Percentiles rank a stretch among this genome's conserved stretches.
Evolutionary conservation across 331 rosid species (phyloP).

Genomic region (Quercus lobata): DNA sequence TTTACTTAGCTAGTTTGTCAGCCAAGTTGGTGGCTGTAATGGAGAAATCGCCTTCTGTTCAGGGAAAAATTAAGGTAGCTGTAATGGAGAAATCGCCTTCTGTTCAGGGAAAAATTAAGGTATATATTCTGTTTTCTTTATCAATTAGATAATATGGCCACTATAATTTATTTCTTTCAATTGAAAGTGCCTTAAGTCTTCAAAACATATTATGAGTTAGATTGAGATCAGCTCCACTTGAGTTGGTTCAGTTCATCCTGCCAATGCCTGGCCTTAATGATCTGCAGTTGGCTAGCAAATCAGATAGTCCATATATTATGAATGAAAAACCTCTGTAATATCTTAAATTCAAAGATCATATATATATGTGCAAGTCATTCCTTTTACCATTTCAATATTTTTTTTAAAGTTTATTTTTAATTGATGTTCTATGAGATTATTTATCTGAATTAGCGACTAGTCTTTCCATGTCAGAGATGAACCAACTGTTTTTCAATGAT

Average conservation of each 20-base stretch:
- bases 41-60: conserved; percentile 41
- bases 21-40: conserved; percentile 65
- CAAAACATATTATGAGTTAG: background rate
- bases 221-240: background rate
- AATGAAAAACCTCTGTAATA: background rate
- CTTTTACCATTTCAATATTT: background rate
- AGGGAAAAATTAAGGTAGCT: conserved; percentile 77
- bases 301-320: background rate
- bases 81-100: conserved; percentile 41
- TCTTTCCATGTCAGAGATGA: background rate
- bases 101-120: conserved; percentile 82
- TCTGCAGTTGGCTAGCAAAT: background rate
- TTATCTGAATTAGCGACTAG: background rate
- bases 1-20: conserved; percentile 86
- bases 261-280: background rate
- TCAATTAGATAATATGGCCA: conserved; percentile 6
- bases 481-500: background rate
- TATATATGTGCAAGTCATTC: background rate
- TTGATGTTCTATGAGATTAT: background rate
- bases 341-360: background rate
- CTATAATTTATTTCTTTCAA: background rate
- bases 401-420: background rate
- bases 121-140: conserved; percentile 24
- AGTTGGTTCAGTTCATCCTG: background rate
- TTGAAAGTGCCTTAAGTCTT: conserved; percentile 5